phyloP scores from a whole-genome alignment of 164 flowering plant genomes.

The Macadamia integrifolia region DNA sequence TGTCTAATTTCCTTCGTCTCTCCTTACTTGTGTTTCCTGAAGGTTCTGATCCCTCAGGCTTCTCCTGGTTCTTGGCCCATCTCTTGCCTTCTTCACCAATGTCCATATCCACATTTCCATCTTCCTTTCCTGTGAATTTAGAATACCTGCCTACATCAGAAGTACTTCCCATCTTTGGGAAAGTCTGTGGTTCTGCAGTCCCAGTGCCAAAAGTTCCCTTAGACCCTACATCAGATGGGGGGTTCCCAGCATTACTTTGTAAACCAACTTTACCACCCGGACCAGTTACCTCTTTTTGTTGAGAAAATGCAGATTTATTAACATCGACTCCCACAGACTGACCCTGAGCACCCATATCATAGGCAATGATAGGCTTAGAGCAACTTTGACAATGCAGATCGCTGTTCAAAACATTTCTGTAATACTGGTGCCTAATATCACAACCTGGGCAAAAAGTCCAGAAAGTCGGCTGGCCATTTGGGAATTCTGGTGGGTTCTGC shows the following conservation, averaged over 20 bases:
- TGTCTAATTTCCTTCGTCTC: constrained; percentile 28
- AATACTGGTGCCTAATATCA: constrained; percentile 25
- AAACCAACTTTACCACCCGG: constrained; percentile 11
- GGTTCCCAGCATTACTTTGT: constrained; percentile 5
- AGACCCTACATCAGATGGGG: constrained; percentile 9
- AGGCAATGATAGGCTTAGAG: constrained; percentile 22
- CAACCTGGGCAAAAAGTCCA: constrained; percentile 39
- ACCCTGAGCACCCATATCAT: constrained; percentile 24
- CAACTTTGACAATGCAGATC: constrained; percentile 28
- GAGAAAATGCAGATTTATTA: background rate
- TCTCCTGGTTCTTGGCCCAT: background rate
- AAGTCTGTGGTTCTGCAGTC: constrained; percentile 8
- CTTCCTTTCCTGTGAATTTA: constrained; percentile 3
- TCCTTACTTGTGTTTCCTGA: constrained; percentile 25
- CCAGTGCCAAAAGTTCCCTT: constrained; percentile 16
- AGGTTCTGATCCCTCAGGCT: constrained; percentile 2
- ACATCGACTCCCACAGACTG: constrained; percentile 6
- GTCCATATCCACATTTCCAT: constrained; percentile 10
- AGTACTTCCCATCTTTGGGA: constrained; percentile 4
- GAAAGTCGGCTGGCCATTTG: constrained; percentile 19
- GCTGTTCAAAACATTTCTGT: constrained; percentile 18
- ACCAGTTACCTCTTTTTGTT: constrained; percentile 12
- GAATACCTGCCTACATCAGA: constrained; percentile 5
- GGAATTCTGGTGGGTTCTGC: constrained; percentile 15
- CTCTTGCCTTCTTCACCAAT: background rate